Evolutionary conservation across 1,139 yeast species (phyloP).

Genomic region (Keqinozyma sinolaborantium): DNA sequence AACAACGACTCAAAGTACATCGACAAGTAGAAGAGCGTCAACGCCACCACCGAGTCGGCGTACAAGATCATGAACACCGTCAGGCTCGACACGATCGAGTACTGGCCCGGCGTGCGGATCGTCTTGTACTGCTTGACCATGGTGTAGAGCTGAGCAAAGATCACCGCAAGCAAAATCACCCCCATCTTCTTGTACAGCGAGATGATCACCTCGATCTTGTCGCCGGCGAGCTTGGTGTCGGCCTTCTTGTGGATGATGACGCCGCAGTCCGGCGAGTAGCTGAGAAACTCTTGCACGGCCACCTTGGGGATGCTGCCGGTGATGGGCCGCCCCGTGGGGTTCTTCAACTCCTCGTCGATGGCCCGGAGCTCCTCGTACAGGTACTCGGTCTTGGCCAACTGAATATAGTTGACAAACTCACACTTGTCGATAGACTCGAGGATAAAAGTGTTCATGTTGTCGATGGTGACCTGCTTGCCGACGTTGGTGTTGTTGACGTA

Average conservation of each 20-base stretch:
- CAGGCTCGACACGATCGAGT: constrained; percentile 35
- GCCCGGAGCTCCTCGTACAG: constrained; percentile 49
- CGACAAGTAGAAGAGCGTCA: constrained; percentile 59
- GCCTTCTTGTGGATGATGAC: constrained; percentile 39
- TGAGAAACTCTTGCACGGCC: constrained; percentile 48
- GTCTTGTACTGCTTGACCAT: constrained; percentile 60
- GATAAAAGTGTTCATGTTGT: constrained; percentile 36
- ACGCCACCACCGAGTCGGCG: constrained; percentile 70
- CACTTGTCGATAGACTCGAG: constrained; percentile 49
- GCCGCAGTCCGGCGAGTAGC: constrained; percentile 92
- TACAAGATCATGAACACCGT: constrained; percentile 59
- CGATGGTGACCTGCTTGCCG: constrained; percentile 30
- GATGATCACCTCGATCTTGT: constrained; percentile 49
- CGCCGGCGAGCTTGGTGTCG: constrained; percentile 43
- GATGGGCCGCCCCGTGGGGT: constrained; percentile 78
- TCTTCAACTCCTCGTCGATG: constrained; percentile 67
- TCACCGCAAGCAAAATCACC: constrained; percentile 43
- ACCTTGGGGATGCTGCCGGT: constrained; percentile 52
- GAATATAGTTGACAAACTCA: constrained; percentile 69
- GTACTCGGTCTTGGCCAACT: constrained; percentile 57
- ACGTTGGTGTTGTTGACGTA: constrained; percentile 39
- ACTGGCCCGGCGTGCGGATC: constrained; percentile 76
- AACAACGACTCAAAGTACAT: constrained; percentile 54
- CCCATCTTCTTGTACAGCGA: constrained; percentile 42
- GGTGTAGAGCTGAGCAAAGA: constrained; percentile 28